Evolutionary conservation across 164 flowering plant genomes (phyloP).

Genomic region (Macadamia integrifolia): DNA sequence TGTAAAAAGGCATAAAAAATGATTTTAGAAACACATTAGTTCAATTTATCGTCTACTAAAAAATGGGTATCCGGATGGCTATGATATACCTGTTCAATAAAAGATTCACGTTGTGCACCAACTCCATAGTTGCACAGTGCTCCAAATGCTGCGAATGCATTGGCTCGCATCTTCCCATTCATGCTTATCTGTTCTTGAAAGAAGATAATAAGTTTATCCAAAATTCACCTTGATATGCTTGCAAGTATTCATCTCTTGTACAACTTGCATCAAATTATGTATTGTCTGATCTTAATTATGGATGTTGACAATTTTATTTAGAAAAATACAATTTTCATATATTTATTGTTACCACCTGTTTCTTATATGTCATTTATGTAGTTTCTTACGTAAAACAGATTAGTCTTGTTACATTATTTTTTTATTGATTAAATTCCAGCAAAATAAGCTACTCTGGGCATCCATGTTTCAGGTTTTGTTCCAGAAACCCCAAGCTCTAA

Average conservation of each 20-base stretch:
- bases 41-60: neutral
- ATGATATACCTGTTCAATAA: constrained; percentile 80
- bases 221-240: neutral
- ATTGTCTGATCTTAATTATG: too few species aligned
- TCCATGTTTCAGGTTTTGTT: too few species aligned
- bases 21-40: too few species aligned
- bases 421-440: too few species aligned
- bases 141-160: constrained; percentile 92
- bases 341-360: too few species aligned
- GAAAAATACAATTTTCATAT: too few species aligned
- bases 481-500: too few species aligned
- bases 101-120: constrained; percentile 59
- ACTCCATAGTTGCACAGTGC: constrained; percentile 56
- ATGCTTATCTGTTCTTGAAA: constrained; percentile 47
- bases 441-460: too few species aligned
- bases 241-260: neutral
- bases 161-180: constrained; percentile 68
- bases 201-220: neutral
- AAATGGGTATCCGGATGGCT: neutral
- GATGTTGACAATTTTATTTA: too few species aligned
- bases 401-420: too few species aligned
- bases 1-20: neutral
- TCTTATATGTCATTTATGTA: too few species aligned
- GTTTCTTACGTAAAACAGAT: too few species aligned
- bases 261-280: neutral